Evolutionary conservation across 345 rosid genomes (phyloP), one percentile per base, ranked within the genome.

Genomic region (Brassica carinata): DNA sequence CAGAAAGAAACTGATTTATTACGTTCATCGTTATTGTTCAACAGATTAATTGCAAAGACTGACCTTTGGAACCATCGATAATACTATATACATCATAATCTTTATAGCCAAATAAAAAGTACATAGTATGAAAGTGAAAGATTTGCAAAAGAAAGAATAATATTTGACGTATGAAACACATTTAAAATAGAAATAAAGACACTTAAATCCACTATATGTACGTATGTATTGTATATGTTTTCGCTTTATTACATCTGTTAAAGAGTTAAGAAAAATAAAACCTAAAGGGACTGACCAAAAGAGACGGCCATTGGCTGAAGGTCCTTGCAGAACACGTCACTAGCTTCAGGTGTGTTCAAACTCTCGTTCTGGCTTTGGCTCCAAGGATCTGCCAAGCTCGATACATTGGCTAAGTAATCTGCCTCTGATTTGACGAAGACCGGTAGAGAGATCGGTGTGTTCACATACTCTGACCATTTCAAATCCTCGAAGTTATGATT

Each of bases 301-400:
- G 84, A 71, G 64, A 81, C 69, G 9, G 80, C 71, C 83, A 80
- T 80, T 69, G 75, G 74, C 61, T 80, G 83, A 48, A 80, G 75
- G 38, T 80, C 83, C 79, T 80, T 80, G 83, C 71, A 51, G 51
- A 80, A 74, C 75, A 80, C 79, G 83, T 80, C 79, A 80, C 71
- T 64, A 26, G 66, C 15, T 80, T 80, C 83, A 73, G 18, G 8
- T 43, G 78, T 79, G 31, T 45, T 19, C 36, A 79, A 10, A 19
- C n/a, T 79, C 59, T 80, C 84, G 68, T 70, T 76, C n/a, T 76
- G 77, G 57, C 26, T 76, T 66, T 81, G 84, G 69, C 17, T 81
- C 84, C 84, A 81, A 65, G 77, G 77, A 75, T 81, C 80, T 30
- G 75, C 18, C 33, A 74, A 30, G 82, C 68, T 80, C 5, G 79